phyloP scores from a whole-genome alignment of 768 basidiomycete species.

The Xerocomellus amylosporus region DNA sequence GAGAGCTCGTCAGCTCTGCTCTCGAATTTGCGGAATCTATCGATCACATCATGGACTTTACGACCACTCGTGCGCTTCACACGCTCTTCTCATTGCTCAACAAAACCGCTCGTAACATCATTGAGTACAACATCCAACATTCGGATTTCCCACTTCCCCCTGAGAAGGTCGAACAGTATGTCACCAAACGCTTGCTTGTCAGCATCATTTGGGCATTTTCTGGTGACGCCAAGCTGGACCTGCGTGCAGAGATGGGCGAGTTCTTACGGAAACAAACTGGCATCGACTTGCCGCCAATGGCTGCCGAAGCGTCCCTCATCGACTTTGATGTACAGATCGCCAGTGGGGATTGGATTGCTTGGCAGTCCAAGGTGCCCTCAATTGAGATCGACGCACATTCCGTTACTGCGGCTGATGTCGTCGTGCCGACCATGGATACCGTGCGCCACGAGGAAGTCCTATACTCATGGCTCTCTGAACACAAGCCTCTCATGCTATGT shows the following conservation, averaged over 20 bases:
- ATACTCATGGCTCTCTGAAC: constrained; percentile 98
- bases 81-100: constrained; percentile 97
- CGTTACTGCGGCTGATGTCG: constrained; percentile 93
- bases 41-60: constrained; percentile 99
- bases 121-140: constrained; percentile 94
- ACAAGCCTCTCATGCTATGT: constrained; percentile 96
- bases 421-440: constrained; percentile 98
- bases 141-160: constrained; percentile 86
- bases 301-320: constrained; percentile 78
- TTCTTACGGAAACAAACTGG: constrained; percentile 82
- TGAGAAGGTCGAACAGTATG: constrained; percentile 88
- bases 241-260: constrained; percentile 86
- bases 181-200: constrained; percentile 84
- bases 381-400: constrained; percentile 97
- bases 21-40: constrained; percentile 79
- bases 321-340: constrained; percentile 92
- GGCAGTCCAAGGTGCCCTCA: constrained; percentile 89
- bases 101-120: constrained; percentile 89
- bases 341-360: constrained; percentile 84
- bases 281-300: constrained; percentile 81
- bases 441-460: constrained; percentile 98
- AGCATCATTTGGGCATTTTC: constrained; percentile 98
- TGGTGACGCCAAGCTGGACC: constrained; percentile 90
- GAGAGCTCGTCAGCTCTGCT: constrained; percentile 78
- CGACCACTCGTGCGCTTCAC: constrained; percentile 82